A percentile compares a stretch with the other conserved stretches of the same genome.
phyloP scores from a whole-genome alignment of 2,329 filamentous ascomycete genomes.

The Penicillium sp. region DNA sequence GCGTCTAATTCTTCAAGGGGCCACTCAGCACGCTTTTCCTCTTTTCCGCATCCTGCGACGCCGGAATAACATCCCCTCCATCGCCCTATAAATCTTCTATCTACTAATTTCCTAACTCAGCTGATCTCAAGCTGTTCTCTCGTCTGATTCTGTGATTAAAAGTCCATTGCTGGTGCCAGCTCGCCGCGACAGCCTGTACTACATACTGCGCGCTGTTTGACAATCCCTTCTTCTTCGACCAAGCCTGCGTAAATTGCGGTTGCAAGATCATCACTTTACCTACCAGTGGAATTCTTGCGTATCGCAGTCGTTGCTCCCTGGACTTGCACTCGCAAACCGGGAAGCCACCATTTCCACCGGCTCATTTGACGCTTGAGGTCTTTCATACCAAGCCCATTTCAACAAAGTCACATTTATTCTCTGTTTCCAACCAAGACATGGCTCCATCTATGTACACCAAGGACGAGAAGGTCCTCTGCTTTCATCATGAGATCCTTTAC shows the following conservation, averaged over 20 bases:
- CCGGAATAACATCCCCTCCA: not conserved
- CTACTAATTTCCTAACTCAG: not conserved
- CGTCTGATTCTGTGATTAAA: not conserved
- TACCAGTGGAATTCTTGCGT: not conserved
- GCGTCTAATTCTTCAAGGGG: slow-evolving; percentile 17
- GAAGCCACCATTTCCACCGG: not conserved
- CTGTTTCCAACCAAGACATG: slow-evolving; percentile 48
- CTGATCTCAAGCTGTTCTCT: slow-evolving; percentile 1
- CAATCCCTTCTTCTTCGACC: not conserved
- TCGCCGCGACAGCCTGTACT: not conserved
- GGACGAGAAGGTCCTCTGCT: slow-evolving; percentile 94
- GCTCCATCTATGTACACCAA: slow-evolving; percentile 62
- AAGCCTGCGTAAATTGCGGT: not conserved
- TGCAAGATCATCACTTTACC: not conserved
- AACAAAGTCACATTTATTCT: not conserved
- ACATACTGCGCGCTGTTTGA: not conserved
- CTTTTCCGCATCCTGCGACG: not conserved
- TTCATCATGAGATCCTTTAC: slow-evolving; percentile 95
- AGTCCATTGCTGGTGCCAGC: not conserved
- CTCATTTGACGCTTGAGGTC: not conserved
- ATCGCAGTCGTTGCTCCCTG: too few species aligned
- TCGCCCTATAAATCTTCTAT: not conserved
- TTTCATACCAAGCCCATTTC: not conserved
- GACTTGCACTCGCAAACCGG: not conserved
- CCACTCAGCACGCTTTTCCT: slow-evolving; percentile 10